Evolutionary conservation across 106 monocot genomes (phyloP), one percentile per base, ranked within the genome.

Genomic region (Dendrobium chrysotoxum): DNA sequence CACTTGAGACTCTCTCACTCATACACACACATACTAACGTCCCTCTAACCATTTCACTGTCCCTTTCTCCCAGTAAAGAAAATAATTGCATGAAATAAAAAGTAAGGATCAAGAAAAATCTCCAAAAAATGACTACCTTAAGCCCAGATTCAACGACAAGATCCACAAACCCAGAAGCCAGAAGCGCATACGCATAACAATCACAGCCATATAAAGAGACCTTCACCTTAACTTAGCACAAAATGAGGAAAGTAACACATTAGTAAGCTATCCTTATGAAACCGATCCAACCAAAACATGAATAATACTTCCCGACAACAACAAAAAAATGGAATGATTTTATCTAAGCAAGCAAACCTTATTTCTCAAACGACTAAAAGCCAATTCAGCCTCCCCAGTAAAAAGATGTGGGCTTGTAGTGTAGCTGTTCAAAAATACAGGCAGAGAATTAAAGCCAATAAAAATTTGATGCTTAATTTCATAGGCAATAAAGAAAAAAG

Each of bases 341-440:
- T 15, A 70, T 41, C 47, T 15, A 76, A 12, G 47, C 23, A 76
- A 23, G 28, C 23, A 23, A 76, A 99, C 99, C 99, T 99, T 92
- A 81, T 95, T 84, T 80, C 95, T 88, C 40, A 99, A 89, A 81
- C 90, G 89, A 78, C 15, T 47, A 80, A 99, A 99, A 77, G 99
- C 93, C 71, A 86, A 84, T 80, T 91, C 90, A 84, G 95, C 92
- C 39, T 93, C 87, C 41, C 86, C 95, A 81, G 75, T 86, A 77
- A 99, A 99, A 30, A 95, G 85, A 88, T 95, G 99, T 46, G 99
- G 99, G 77, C 99, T 99, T 77, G 99, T 99, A 17, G 95, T 99
- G 50, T 99, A 99, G 80, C 99, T 99, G 84, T 68, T 53, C 50
- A 61, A 75, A 75, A 11, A 54, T 25, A 16, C n/a, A 40, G 21